Evolutionary conservation across 352 stramenopile genomes (phyloP), one percentile per base, ranked within the genome.

Genomic region (Pythium aristosporum): DNA sequence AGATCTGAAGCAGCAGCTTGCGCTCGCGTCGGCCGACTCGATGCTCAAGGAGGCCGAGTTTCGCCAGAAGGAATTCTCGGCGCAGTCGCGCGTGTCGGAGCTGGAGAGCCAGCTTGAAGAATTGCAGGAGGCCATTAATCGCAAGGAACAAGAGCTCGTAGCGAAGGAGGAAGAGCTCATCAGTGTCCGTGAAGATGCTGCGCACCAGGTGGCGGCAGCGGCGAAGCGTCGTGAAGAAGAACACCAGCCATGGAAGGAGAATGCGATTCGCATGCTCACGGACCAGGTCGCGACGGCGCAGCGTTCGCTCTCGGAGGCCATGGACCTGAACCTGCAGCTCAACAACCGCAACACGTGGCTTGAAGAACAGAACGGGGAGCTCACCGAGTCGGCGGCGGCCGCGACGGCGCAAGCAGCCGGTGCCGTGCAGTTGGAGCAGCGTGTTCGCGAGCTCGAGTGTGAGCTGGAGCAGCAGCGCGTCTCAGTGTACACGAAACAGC

Each of bases 281-380:
- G 79, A 91, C 13, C 86, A 95, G 54, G 82, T 92, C 37, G 68
- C 75, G 4, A 78, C 75, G 28, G 78, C 80, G 23, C 86, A 95
- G 62, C 76, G 74, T 34, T 84, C 93, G 61, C 68, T 95, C 8
- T 89, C 82, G n/a, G 80, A 92, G 20, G 80, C 84, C 5, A 92
- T 95, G 84, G 80, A 93, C 23, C 51, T 95, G 54, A 93, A 93
- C 42, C 63, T 92, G 28, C 79, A 91, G 30, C 59, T 95, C 47
- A 92, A 78, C 65, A 88, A 88, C 57, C 86, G 78, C 25, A 93
- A 92, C 64, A 79, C 77, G 43, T 89, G 74, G 75, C 72, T 95
- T 0, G 86, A 95, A 60, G 84, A 92, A 32, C 79, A 92, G 55
- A 80, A 86, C 57, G 69, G 77, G 32, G 63, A 81, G 56, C 57